phyloP scores from a whole-genome alignment of 768 basidiomycete genomes.

The Cantharellus anzutake region DNA sequence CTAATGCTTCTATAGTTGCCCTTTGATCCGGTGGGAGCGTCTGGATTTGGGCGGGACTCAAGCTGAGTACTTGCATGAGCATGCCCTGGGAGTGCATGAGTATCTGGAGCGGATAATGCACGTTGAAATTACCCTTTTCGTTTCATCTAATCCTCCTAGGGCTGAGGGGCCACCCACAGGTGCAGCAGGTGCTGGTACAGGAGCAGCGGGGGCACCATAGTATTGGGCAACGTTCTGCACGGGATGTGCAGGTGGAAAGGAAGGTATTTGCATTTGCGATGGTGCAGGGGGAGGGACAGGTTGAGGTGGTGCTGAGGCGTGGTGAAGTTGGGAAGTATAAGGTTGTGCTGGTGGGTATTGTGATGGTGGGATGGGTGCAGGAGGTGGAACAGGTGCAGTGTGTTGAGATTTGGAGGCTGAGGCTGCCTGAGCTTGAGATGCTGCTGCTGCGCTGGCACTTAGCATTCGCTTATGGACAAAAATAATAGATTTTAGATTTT shows the following conservation, averaged over 20 bases:
- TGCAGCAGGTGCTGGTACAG: conserved; percentile 2
- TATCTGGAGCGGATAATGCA: not conserved
- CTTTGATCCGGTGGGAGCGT: conserved; percentile 61
- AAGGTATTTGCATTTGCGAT: conserved; percentile 2
- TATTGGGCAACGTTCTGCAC: too few species aligned
- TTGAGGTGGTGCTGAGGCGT: conserved; percentile 15
- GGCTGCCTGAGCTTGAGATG: conserved; percentile 9
- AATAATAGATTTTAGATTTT: not conserved
- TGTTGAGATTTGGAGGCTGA: conserved; percentile 18
- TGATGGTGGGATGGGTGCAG: conserved; percentile 18
- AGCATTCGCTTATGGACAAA: conserved; percentile 29
- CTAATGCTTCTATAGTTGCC: conserved; percentile 62
- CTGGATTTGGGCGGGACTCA: conserved; percentile 71
- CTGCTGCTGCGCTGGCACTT: conserved; percentile 13
- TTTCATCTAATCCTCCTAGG: not conserved
- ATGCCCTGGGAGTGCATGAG: conserved; percentile 33
- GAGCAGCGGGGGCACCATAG: conserved; percentile 3
- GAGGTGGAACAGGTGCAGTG: conserved; percentile 17
- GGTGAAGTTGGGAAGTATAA: conserved; percentile 8
- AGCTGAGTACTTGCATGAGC: conserved; percentile 67
- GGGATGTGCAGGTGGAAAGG: not conserved
- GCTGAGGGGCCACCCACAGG: not conserved
- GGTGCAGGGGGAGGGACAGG: conserved; percentile 11
- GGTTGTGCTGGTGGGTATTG: conserved; percentile 8
- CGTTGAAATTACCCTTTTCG: not conserved